Evolutionary conservation across 2,329 filamentous ascomycete species (phyloP), one percentile per base, ranked within the genome.

Genomic region (Plenodomus lindquistii): DNA sequence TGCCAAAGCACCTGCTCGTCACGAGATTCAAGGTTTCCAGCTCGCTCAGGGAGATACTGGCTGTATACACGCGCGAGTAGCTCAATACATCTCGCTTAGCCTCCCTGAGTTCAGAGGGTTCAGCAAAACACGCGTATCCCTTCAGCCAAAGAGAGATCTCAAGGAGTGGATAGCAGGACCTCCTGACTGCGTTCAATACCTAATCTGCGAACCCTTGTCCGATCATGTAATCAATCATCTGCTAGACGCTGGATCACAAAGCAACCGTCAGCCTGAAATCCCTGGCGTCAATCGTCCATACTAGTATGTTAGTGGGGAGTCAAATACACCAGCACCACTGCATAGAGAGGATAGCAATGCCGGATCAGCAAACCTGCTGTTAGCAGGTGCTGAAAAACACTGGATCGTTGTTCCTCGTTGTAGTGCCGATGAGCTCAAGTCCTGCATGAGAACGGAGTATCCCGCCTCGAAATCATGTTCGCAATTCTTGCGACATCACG

Each of bases 321-420:
- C 19, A 2, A 35, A 41, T 13, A 49, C 40, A n/a, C 48, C 48
- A 1, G 37, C 37, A 10, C 36, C 42, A 7, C 37, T 57, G 15
- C 36, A 57, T 29, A 36, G 50, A 7, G 41, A 57, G 29, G 51
- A 57, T 17, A 29, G 42, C 11, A 41, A 43, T 20, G 41, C 47
- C 3, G 41, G 51, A 10, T 57, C 37, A 18, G 44, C 37, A 4
- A 57, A 55, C 42, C 11, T 54, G 21, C 31, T 57, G 4, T 31
- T 54, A 7, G 47, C 31, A 35, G 51, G 51, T 13, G 42, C 40
- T 10, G 44, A 46, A 31, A 57, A 54, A 40, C 22, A 49, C 34
- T 56, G 36, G 50, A 43, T 54, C 15, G 40, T 57, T 15, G 35
- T 57, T 40, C 37, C 37, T n/a, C 21, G 22, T n/a, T 37, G 42